These are phyloP conservation scores for Lipomyces yamanashiensis DNA, from an alignment of 805 yeast species.

Conservation along the genomic window DNA sequence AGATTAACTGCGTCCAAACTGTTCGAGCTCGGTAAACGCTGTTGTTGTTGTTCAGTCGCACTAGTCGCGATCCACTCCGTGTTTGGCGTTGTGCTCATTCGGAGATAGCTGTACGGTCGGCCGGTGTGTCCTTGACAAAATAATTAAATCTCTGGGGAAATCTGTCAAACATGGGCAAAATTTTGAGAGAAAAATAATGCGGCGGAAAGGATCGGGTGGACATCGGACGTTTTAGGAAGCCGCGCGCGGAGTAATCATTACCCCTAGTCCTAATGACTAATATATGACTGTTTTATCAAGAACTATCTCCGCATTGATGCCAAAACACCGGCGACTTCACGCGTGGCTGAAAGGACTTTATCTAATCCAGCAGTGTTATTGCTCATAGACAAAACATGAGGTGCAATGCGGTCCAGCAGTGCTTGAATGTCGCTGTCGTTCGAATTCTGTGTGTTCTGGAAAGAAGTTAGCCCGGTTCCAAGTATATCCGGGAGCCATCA, in stretches of 20 bases:
- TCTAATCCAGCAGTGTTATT: constrained; percentile 25
- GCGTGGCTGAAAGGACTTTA: constrained; percentile 15
- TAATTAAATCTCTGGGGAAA: too few species aligned
- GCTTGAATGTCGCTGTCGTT: constrained; percentile 13
- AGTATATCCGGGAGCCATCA: background rate
- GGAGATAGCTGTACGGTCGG: background rate
- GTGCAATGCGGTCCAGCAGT: constrained; percentile 15
- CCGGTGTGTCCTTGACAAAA: background rate
- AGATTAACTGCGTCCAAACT: constrained; percentile 23
- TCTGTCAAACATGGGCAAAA: too few species aligned
- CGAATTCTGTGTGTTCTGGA: constrained; percentile 16
- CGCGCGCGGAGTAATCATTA: background rate
- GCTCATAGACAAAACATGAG: constrained; percentile 19
- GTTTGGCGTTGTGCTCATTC: background rate
- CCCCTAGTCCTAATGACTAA: background rate
- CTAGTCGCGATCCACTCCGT: background rate
- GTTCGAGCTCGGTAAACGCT: background rate
- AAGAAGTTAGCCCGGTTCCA: background rate
- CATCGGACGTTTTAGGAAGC: constrained; percentile 8
- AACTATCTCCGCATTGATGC: background rate
- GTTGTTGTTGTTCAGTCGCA: constrained; percentile 4
- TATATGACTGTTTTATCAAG: background rate
- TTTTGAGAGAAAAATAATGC: background rate
- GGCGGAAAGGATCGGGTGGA: constrained; percentile 14
- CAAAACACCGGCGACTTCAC: constrained; percentile 11